A percentile compares a stretch with the other conserved stretches of the same genome.
Conservation (phyloP, 495 filamentous ascomycete genomes). For the Trichoderma gamsii region DNA sequence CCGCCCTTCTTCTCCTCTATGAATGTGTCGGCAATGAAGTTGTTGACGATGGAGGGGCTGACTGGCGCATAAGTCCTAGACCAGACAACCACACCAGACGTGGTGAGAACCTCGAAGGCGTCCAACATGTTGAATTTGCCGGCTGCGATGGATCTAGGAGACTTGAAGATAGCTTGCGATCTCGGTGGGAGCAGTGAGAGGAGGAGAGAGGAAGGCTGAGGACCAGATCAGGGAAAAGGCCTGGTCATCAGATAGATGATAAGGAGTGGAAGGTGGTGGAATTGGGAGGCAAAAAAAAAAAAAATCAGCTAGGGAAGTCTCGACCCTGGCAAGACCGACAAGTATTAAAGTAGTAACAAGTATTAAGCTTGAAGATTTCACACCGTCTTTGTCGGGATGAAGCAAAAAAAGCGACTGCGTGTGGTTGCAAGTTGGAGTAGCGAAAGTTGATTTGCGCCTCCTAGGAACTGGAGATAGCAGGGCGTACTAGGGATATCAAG, state of each 20-base stretch:
- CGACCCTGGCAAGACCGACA: background rate
- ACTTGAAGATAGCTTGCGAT: background rate
- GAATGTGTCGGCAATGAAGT: conserved; percentile 91
- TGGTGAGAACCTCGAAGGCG: conserved; percentile 90
- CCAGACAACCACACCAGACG: conserved; percentile 95
- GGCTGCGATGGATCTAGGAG: background rate
- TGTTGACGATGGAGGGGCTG: conserved; percentile 78
- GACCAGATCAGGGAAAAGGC: background rate
- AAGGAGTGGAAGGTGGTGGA: conserved; percentile 8
- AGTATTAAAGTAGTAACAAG: background rate
- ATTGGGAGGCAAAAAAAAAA: background rate
- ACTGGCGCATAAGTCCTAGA: conserved; percentile 78
- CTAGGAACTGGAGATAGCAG: too few species aligned
- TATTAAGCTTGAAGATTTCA: background rate
- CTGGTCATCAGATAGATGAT: background rate
- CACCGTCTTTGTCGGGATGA: background rate
- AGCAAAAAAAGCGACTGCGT: too few species aligned
- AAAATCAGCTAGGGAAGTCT: too few species aligned
- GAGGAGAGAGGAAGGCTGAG: background rate
- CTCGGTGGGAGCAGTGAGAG: background rate
- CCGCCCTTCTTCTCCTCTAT: conserved; percentile 80
- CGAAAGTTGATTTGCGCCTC: too few species aligned
- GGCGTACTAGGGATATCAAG: background rate
- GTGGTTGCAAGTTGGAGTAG: too few species aligned
- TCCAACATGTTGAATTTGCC: conserved; percentile 64